Conservation (phyloP, 768 basidiomycete species). For the Pleurotus citrinopileatus region DNA sequence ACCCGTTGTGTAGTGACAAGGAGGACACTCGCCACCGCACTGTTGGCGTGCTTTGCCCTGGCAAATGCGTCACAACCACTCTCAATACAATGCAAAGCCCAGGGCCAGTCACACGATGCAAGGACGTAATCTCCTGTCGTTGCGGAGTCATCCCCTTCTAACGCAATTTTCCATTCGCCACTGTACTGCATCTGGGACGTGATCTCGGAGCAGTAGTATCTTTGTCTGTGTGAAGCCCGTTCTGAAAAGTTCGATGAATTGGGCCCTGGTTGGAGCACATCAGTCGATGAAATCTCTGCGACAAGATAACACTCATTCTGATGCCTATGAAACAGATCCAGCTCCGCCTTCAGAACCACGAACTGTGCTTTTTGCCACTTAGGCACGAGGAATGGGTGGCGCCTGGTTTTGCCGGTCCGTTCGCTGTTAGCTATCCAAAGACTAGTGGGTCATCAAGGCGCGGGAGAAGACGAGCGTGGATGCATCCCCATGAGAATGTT, state of each 20-base stretch:
- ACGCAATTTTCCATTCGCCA: not conserved
- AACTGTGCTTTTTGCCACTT: no score
- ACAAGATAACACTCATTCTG: not conserved
- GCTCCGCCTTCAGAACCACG: no score
- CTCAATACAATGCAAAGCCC: not conserved
- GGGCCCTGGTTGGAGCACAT: not conserved
- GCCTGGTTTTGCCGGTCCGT: not conserved
- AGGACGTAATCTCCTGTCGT: not conserved
- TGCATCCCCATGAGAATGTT: not conserved
- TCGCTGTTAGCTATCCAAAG: not conserved
- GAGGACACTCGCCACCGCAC: no score
- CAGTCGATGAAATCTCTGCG: not conserved
- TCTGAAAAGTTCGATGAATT: not conserved
- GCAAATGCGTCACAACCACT: not conserved
- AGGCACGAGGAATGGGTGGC: not conserved
- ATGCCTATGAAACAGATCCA: slow-evolving; percentile 4
- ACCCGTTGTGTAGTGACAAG: no score
- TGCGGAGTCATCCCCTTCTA: not conserved
- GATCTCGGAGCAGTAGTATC: not conserved
- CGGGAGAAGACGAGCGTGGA: not conserved
- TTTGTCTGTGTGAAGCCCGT: not conserved
- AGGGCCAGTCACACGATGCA: not conserved
- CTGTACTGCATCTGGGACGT: not conserved
- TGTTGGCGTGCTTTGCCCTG: not conserved
- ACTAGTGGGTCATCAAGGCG: not conserved